Evolutionary conservation across 148 eudicot genomes (phyloP).

Genomic region (Rhododendron kiyosumense): DNA sequence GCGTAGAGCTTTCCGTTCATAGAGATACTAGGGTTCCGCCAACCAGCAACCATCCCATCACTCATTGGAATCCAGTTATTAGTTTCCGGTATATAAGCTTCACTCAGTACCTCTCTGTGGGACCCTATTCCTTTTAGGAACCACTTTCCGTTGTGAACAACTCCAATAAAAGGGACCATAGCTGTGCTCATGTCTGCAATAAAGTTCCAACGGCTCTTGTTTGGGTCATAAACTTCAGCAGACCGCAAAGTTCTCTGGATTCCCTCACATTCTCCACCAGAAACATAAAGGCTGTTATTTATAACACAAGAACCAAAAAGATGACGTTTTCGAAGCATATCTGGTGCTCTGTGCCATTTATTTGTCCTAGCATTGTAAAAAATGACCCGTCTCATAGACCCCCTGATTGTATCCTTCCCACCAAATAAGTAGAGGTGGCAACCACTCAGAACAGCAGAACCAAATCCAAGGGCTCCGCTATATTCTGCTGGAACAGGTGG

Average conservation of each 20-base stretch:
- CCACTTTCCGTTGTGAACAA: constrained; percentile 75
- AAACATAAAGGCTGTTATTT: constrained; percentile 72
- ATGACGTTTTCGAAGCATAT: constrained; percentile 74
- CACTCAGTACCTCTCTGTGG: constrained; percentile 70
- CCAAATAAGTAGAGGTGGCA: constrained; percentile 76
- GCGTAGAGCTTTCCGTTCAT: constrained; percentile 80
- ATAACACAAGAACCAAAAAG: constrained; percentile 78
- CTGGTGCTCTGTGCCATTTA: constrained; percentile 77
- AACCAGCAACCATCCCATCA: constrained; percentile 76
- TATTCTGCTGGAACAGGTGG: constrained; percentile 89
- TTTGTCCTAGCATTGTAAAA: constrained; percentile 77
- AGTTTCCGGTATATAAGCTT: constrained; percentile 63
- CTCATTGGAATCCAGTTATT: constrained; percentile 54
- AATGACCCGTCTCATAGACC: constrained; percentile 71
- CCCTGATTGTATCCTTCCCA: constrained; percentile 68
- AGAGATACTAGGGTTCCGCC: constrained; percentile 86
- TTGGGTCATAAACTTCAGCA: constrained; percentile 89
- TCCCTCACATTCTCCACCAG: constrained; percentile 95
- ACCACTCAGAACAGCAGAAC: constrained; percentile 82
- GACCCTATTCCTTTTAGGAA: constrained; percentile 80
- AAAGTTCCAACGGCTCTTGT: constrained; percentile 66
- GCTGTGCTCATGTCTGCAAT: constrained; percentile 80
- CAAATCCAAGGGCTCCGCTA: constrained; percentile 76
- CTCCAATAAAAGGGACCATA: constrained; percentile 92
- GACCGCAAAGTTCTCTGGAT: constrained; percentile 71